A percentile compares a stretch with the other conserved stretches of the same genome.
Conservation (phyloP, 768 basidiomycete genomes). For the Scleroderma bovista region DNA sequence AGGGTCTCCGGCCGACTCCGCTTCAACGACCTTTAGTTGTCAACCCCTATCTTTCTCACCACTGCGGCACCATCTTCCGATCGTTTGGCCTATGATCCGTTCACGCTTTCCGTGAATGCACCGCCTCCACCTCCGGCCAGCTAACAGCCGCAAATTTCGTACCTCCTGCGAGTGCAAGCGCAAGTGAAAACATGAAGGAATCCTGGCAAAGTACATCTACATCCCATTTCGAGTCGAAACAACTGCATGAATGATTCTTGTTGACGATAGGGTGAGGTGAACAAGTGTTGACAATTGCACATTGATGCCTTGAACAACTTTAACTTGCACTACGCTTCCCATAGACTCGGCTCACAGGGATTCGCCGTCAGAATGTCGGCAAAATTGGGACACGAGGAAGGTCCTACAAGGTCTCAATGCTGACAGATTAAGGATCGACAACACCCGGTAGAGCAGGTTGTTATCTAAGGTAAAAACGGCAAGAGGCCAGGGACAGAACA, state of each 20-base stretch:
- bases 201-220: constrained; percentile 20
- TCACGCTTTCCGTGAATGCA: constrained; percentile 56
- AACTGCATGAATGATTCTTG: constrained; percentile 30
- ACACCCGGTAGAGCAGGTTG: constrained; percentile 75
- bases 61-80: constrained; percentile 44
- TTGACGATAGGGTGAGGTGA: constrained; percentile 9
- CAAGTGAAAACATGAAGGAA: constrained; percentile 13
- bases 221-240: no score
- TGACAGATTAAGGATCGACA: constrained; percentile 79
- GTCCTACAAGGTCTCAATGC: constrained; percentile 88
- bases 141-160: constrained; percentile 40
- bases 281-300: background rate
- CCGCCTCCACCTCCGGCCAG: constrained; percentile 59
- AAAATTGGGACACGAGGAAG: constrained; percentile 94
- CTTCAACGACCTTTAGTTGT: constrained; percentile 16
- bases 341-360: constrained; percentile 56
- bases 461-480: constrained; percentile 29
- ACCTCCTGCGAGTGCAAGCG: constrained; percentile 16
- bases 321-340: background rate
- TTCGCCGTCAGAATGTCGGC: constrained; percentile 90
- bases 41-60: constrained; percentile 19
- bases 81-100: constrained; percentile 61
- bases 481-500: constrained; percentile 36
- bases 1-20: constrained; percentile 26
- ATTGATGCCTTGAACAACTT: background rate